Evolutionary conservation across 2,329 filamentous ascomycete genomes (phyloP), one percentile per base, ranked within the genome.

Genomic region (Fragosphaeria purpurea): DNA sequence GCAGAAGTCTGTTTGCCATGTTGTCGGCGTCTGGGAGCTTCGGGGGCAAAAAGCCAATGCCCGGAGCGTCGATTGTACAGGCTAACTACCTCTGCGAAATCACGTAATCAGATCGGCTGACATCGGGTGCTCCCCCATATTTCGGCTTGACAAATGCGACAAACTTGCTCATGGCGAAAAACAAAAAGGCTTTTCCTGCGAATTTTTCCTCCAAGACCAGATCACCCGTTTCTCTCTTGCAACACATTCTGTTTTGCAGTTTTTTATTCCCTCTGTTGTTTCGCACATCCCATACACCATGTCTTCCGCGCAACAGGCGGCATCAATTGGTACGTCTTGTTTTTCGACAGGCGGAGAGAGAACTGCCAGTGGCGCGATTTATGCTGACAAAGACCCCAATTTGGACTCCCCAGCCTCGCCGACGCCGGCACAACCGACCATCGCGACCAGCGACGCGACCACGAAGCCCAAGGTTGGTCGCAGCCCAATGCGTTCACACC

Each of bases 381-480:
- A 11, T 41, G 41, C 48, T 51, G 41, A 53, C 44, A 7, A 6
- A 10, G 12, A 3, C 22, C 22, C 22, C 2, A 22, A 22, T 22
- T 22, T 2, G 2, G 22, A 22, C 22, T 22, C 12, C 31, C 6
- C 39, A 46, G 49, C 54, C 11, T n/a, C 45, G 7, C 22, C 51
- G 10, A 22, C 34, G 8, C 34, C 49, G 13, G 13, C 53, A 30
- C 54, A 51, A 32, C 52, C 62, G 41, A 52, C 60, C 41, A 60
- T 62, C 46, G 59, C 58, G 53, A 55, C 62, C 50, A 59, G 62
- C 53, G 59, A 63, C 46, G 57, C 61, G 38, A 47, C 61, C 50
- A 65, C 66, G 46, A 70, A 70, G 61, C 71, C 70, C 53, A 74
- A 72, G 69, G 71, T 74, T 11, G n/a, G 48, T 53, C 9, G 6